Conservation (phyloP, 1,284 basidiomycete species). For the Pseudozyma pruni region DNA sequence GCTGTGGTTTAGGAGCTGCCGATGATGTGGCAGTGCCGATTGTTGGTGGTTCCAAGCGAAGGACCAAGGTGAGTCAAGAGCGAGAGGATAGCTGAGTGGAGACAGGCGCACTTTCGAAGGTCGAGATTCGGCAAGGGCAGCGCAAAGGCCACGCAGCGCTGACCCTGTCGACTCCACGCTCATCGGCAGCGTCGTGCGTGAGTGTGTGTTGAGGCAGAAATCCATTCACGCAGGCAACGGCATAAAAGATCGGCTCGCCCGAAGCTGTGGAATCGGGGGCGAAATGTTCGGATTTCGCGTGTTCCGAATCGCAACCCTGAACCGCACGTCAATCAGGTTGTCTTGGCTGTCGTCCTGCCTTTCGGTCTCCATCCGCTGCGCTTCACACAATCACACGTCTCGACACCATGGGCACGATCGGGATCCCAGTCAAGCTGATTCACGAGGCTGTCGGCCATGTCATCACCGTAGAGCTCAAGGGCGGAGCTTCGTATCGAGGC, state of each 20-base stretch:
- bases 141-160: too few relatives aligned
- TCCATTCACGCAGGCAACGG: not conserved
- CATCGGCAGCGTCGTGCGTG: not conserved
- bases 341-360: slow-evolving; percentile 1
- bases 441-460: slow-evolving; percentile 84
- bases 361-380: not conserved
- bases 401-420: slow-evolving; percentile 61
- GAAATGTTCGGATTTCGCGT: slow-evolving; percentile 29
- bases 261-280: not conserved
- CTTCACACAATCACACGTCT: not conserved
- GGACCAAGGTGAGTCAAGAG: not conserved
- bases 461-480: slow-evolving; percentile 97
- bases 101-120: too few relatives aligned
- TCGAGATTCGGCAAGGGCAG: too few relatives aligned
- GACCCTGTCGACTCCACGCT: too few relatives aligned
- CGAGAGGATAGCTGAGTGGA: too few relatives aligned
- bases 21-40: not conserved
- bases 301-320: not conserved
- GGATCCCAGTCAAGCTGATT: slow-evolving; percentile 69
- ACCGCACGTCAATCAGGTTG: slow-evolving; percentile 4
- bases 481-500: slow-evolving; percentile 94
- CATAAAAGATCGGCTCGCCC: not conserved
- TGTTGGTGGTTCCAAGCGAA: not conserved
- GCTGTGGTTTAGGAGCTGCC: not conserved
- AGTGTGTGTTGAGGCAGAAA: too few relatives aligned